Evolutionary conservation across 2,329 filamentous ascomycete genomes (phyloP).

Genomic region (Penicillium polonicum): DNA sequence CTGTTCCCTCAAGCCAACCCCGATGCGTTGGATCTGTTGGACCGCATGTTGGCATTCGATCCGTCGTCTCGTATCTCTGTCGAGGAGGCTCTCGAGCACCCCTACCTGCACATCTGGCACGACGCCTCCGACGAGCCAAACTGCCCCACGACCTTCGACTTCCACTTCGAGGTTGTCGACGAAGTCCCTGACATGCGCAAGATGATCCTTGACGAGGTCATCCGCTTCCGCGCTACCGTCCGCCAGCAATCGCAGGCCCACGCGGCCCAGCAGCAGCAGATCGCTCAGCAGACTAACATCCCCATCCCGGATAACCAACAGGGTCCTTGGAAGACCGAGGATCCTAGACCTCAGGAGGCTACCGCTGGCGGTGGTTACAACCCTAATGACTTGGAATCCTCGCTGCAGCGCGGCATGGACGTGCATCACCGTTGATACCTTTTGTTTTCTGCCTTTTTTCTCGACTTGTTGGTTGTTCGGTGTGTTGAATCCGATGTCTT

Average conservation of each 20-base stretch:
- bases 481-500: conserved; percentile 13
- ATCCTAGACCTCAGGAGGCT: conserved; percentile 61
- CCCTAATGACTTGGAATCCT: conserved; percentile 49
- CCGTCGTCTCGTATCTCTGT: conserved; percentile 90
- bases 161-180: conserved; percentile 96
- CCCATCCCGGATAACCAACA: conserved; percentile 63
- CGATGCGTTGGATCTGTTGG: conserved; percentile 89
- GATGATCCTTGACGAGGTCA: conserved; percentile 96
- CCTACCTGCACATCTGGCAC: conserved; percentile 97
- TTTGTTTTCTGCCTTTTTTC: background rate
- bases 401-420: conserved; percentile 59
- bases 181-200: conserved; percentile 92
- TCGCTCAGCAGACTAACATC: conserved; percentile 49
- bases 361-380: conserved; percentile 42
- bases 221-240: conserved; percentile 70
- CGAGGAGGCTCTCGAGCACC: conserved; percentile 92
- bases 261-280: conserved; percentile 43
- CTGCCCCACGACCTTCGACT: conserved; percentile 94
- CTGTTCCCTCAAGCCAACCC: conserved; percentile 95
- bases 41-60: conserved; percentile 97
- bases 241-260: conserved; percentile 51
- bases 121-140: conserved; percentile 93
- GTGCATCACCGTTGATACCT: conserved; percentile 33
- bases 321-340: conserved; percentile 55
- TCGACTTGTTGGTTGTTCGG: conserved; percentile 14